Base-by-base conservation (phyloP, 176 grass and related monocot species). In the Juncus inflexus region DNA sequence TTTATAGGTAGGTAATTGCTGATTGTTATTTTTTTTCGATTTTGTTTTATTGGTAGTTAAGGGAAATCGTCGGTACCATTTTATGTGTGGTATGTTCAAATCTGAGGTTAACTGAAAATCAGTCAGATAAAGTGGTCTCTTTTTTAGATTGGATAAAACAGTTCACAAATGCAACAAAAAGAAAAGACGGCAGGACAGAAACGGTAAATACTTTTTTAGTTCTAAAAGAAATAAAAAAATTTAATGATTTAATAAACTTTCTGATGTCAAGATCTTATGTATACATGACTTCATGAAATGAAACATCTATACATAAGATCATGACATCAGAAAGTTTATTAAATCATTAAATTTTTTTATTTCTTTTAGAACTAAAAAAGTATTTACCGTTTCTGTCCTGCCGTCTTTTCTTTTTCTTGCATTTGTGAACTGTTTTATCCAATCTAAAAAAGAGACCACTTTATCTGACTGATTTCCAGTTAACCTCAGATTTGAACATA, bases 231-330 rank as follows among this genome's bases (percentile, higher is more conserved):
- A 45, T 4, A 45, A 4, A 45, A n/a, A n/a, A n/a, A n/a, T n/a
- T n/a, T n/a, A n/a, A n/a, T n/a, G n/a, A n/a, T n/a, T n/a, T n/a
- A n/a, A n/a, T n/a, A n/a, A n/a, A n/a, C n/a, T n/a, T n/a, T n/a
- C n/a, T n/a, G n/a, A n/a, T n/a, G n/a, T n/a, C n/a, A n/a, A n/a
- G n/a, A n/a, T n/a, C n/a, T n/a, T n/a, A n/a, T n/a, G n/a, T n/a
- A n/a, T n/a, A 58, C 87, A 88, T 74, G 92, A 79, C 3, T 88
- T 91, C 59, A 97, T 56, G 72, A 97, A 97, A 81, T 91, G 84
- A 49, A 97, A 86, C 71, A 97, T 89, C 92, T 97, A 79, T 43
- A 74, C 50, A 42, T n/a, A n/a, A n/a, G n/a, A 67, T 38, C 12
- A 67, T 53, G n/a, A n/a, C n/a, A n/a, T 4, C 3, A 45, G 42